Percentiles rank a stretch among this genome's conserved stretches.
Conservation (phyloP, 495 filamentous ascomycete genomes). For the Aspergillus asperescens region DNA sequence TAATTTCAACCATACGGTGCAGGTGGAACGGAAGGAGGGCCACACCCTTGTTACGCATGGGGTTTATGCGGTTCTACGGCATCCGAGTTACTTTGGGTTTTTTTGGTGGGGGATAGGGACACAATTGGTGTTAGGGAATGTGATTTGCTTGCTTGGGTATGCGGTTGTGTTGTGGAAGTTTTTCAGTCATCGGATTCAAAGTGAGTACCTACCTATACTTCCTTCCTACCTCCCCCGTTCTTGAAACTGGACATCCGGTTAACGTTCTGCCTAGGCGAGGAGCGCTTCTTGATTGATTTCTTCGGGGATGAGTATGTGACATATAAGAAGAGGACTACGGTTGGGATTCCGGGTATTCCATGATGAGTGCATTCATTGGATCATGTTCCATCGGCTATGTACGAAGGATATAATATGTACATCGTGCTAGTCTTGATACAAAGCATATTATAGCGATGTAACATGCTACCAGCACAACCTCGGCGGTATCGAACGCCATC, state of each 20-base stretch:
- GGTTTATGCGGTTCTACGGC: slow-evolving; percentile 58
- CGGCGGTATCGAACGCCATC: slow-evolving; percentile 17
- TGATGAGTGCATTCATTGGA: slow-evolving; percentile 9
- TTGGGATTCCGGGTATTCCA: slow-evolving; percentile 70
- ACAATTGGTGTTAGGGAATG: slow-evolving; percentile 84
- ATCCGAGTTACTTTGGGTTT: slow-evolving; percentile 95
- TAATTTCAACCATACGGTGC: slow-evolving; percentile 89
- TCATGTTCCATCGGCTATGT: not conserved
- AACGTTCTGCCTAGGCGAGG: slow-evolving; percentile 53
- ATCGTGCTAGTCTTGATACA: not conserved
- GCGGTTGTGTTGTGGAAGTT: slow-evolving; percentile 75
- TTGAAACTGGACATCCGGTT: not conserved
- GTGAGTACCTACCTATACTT: no score
- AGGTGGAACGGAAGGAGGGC: slow-evolving; percentile 54
- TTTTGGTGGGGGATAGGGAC: slow-evolving; percentile 98
- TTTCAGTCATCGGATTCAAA: slow-evolving; percentile 63
- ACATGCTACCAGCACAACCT: not conserved
- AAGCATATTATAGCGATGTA: not conserved
- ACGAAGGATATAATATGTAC: slow-evolving; percentile 1
- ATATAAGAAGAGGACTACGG: slow-evolving; percentile 60
- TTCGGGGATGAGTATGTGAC: slow-evolving; percentile 77
- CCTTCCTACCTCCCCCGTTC: not conserved
- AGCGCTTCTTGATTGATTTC: slow-evolving; percentile 68
- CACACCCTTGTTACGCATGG: slow-evolving; percentile 79
- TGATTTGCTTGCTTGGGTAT: slow-evolving; percentile 69